These are phyloP conservation scores for Fusarium sp. DNA, from an alignment of 2,329 filamentous ascomycete species.

Conservation along the genomic window DNA sequence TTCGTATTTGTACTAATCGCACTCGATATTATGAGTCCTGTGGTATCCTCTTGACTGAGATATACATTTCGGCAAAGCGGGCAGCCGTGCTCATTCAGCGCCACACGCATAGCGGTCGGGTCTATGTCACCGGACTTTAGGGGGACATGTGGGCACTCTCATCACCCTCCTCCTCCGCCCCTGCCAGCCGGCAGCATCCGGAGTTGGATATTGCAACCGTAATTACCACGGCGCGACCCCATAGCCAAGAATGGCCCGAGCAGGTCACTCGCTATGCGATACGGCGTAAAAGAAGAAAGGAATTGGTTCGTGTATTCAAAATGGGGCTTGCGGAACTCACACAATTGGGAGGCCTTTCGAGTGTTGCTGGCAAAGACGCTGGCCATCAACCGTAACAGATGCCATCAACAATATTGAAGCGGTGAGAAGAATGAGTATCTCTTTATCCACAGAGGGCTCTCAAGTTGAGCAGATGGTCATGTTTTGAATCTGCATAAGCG, in stretches of 20 bases:
- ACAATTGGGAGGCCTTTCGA: conserved; percentile 46
- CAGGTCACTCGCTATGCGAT: conserved; percentile 50
- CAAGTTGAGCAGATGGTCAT: conserved; percentile 51
- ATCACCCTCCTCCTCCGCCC: conserved; percentile 48
- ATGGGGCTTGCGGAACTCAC: conserved; percentile 42
- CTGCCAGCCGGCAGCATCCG: conserved; percentile 48
- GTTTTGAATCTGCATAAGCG: conserved; percentile 57
- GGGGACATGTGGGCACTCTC: conserved; percentile 54
- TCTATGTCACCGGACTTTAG: conserved; percentile 58
- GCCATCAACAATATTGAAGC: conserved; percentile 51
- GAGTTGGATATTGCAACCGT: conserved; percentile 53
- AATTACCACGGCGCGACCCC: conserved; percentile 51
- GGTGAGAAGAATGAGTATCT: conserved; percentile 48
- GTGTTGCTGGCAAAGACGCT: conserved; percentile 46
- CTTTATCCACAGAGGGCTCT: conserved; percentile 42
- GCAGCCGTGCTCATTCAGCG: conserved; percentile 53
- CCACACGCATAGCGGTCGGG: conserved; percentile 52
- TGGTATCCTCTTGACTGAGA: conserved; percentile 45
- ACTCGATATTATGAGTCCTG: conserved; percentile 39
- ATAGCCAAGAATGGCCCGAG: conserved; percentile 40
- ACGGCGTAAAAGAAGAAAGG: conserved; percentile 49
- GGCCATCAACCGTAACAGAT: conserved; percentile 46
- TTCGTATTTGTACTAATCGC: conserved; percentile 54
- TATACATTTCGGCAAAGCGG: conserved; percentile 49
- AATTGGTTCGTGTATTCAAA: conserved; percentile 45